These are phyloP conservation scores for Fusarium circinatum DNA, from an alignment of 2,329 filamentous ascomycete species.

Conservation along the genomic window DNA sequence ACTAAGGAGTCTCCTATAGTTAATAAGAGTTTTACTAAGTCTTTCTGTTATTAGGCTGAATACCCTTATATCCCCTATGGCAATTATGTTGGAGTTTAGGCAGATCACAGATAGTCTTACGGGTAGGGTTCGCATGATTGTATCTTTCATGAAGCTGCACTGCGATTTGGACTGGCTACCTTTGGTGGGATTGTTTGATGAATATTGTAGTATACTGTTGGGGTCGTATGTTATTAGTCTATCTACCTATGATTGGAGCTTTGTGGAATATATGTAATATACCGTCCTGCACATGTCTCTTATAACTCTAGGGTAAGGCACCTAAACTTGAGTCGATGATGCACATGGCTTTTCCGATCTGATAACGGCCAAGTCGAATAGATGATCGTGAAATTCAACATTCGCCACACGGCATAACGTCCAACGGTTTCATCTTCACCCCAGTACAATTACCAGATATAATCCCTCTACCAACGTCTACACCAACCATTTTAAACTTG, in stretches of 20 bases:
- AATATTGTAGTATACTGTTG: too few species aligned
- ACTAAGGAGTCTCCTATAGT: neutral
- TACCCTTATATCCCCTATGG: neutral
- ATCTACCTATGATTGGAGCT: too few species aligned
- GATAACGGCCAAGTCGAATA: conserved; percentile 17
- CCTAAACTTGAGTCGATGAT: conserved; percentile 24
- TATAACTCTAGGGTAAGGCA: neutral
- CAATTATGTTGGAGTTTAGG: neutral
- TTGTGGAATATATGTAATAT: neutral
- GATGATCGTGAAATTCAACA: conserved; percentile 1
- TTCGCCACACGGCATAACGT: conserved; percentile 1
- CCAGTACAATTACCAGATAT: neutral
- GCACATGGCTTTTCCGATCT: conserved; percentile 22
- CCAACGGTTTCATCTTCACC: neutral
- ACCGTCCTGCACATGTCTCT: neutral
- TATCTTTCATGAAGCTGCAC: neutral
- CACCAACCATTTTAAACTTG: neutral
- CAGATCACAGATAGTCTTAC: neutral
- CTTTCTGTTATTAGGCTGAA: neutral
- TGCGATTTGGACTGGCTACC: neutral
- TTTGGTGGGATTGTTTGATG: neutral
- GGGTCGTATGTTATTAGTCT: neutral
- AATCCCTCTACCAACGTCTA: neutral
- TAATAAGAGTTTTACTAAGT: neutral
- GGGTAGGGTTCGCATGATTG: neutral